phyloP scores from a whole-genome alignment of 176 grass and related monocot species.

The Carex pumila region DNA sequence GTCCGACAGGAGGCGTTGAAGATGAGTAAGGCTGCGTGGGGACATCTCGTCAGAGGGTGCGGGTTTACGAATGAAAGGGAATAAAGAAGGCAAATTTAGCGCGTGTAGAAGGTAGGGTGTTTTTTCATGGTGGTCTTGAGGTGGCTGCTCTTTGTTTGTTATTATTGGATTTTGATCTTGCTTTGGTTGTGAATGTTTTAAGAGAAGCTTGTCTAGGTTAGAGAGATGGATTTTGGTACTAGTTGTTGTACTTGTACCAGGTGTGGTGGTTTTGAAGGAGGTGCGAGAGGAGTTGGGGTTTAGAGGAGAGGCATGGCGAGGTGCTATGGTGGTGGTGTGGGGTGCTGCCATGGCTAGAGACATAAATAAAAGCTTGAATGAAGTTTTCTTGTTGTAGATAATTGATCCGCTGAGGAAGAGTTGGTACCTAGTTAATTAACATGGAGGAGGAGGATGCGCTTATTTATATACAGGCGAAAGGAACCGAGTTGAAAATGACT shows the following conservation, averaged over 20 bases:
- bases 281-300: constrained; percentile 30
- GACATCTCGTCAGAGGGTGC: constrained; percentile 64
- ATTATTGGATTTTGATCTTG: background rate
- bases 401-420: too few relatives aligned
- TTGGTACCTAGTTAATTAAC: too few relatives aligned
- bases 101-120: constrained; percentile 40
- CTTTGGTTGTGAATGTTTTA: constrained; percentile 36
- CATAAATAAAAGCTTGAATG: background rate
- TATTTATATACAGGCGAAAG: too few relatives aligned
- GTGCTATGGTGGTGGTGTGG: background rate
- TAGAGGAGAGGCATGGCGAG: constrained; percentile 37
- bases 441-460: too few relatives aligned
- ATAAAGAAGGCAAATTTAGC: constrained; percentile 53
- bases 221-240: constrained; percentile 37
- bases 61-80: constrained; percentile 39
- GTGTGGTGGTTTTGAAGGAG: background rate
- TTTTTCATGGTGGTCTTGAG: constrained; percentile 20
- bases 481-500: too few relatives aligned
- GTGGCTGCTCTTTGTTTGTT: background rate
- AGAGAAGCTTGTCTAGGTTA: constrained; percentile 80
- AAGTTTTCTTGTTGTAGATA: background rate
- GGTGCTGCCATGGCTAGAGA: constrained; percentile 25
- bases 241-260: background rate
- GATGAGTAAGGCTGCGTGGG: constrained; percentile 70
- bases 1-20: constrained; percentile 76